phyloP scores from a whole-genome alignment of 495 filamentous ascomycete genomes.

The Podospora pseudoanserina region DNA sequence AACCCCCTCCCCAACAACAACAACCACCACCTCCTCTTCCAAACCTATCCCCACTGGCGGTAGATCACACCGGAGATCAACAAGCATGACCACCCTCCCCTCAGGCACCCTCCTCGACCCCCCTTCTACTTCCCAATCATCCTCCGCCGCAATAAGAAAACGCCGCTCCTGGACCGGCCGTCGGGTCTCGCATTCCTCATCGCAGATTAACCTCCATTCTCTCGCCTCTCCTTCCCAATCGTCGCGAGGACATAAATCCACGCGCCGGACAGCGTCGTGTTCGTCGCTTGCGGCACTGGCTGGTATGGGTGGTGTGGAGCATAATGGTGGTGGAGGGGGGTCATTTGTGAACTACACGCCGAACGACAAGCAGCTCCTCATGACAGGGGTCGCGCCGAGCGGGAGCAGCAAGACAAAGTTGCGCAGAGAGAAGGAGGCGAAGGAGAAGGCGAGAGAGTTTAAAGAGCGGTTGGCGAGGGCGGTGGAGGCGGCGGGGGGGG shows the following conservation, averaged over 20 bases:
- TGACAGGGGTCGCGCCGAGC: slow-evolving; percentile 87
- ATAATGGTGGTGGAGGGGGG: slow-evolving; percentile 36
- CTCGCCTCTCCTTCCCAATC: slow-evolving; percentile 11
- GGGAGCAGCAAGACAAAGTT: slow-evolving; percentile 93
- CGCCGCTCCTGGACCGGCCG: slow-evolving; percentile 28
- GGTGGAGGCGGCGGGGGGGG: slow-evolving; percentile 75
- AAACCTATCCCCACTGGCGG: slow-evolving; percentile 17
- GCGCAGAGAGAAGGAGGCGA: slow-evolving; percentile 78
- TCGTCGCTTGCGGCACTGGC: neutral
- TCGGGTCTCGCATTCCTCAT: neutral
- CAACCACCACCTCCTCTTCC: neutral
- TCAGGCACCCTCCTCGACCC: neutral
- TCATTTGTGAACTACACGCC: slow-evolving; percentile 94
- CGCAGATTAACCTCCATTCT: neutral
- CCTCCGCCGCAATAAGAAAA: slow-evolving; percentile 24
- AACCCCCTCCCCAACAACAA: neutral
- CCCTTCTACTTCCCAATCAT: no score
- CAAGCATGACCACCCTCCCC: slow-evolving; percentile 9
- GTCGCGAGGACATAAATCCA: neutral
- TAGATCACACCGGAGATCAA: no score
- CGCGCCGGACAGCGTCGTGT: neutral
- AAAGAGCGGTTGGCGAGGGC: slow-evolving; percentile 69
- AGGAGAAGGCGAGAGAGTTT: slow-evolving; percentile 70
- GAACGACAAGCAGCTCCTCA: slow-evolving; percentile 69
- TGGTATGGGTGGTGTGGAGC: slow-evolving; percentile 44